Percentiles rank a stretch among this genome's conserved stretches.
Evolutionary conservation across 2,329 filamentous ascomycete species (phyloP).

Genomic region (Colletotrichum gigasporum): DNA sequence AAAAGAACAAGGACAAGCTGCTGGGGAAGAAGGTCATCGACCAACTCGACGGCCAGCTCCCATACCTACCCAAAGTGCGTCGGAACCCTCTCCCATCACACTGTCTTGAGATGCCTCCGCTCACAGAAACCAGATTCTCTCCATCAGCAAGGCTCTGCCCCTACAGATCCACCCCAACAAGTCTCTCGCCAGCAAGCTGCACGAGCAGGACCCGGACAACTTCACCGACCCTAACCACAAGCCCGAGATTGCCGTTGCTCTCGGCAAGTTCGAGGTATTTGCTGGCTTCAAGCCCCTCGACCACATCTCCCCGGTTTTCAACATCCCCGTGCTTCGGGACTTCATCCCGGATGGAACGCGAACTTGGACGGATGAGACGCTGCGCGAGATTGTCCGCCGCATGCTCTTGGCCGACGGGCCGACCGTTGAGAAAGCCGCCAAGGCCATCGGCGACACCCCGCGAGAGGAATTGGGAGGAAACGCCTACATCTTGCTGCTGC

Average conservation of each 20-base stretch:
- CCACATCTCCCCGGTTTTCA: conserved; percentile 67
- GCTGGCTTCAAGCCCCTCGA: conserved; percentile 76
- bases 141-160: conserved; percentile 78
- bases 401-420: conserved; percentile 64
- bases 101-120: not conserved
- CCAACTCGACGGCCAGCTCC: conserved; percentile 69
- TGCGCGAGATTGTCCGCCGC: conserved; percentile 64
- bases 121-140: conserved; percentile 63
- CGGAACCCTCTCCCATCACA: not conserved
- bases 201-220: conserved; percentile 69
- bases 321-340: conserved; percentile 60
- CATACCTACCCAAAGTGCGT: conserved; percentile 74
- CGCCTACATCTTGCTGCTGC: conserved; percentile 69
- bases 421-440: conserved; percentile 61
- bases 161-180: conserved; percentile 81
- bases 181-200: conserved; percentile 69
- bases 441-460: conserved; percentile 58
- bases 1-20: conserved; percentile 68
- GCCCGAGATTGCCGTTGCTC: conserved; percentile 79
- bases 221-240: conserved; percentile 82
- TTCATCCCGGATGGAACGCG: conserved; percentile 58
- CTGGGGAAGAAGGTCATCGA: conserved; percentile 71
- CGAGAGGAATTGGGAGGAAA: conserved; percentile 58
- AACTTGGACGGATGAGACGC: conserved; percentile 64
- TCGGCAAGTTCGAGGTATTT: conserved; percentile 79